phyloP scores from a whole-genome alignment of 2,329 filamentous ascomycete species.

The Geosmithia putterillii region DNA sequence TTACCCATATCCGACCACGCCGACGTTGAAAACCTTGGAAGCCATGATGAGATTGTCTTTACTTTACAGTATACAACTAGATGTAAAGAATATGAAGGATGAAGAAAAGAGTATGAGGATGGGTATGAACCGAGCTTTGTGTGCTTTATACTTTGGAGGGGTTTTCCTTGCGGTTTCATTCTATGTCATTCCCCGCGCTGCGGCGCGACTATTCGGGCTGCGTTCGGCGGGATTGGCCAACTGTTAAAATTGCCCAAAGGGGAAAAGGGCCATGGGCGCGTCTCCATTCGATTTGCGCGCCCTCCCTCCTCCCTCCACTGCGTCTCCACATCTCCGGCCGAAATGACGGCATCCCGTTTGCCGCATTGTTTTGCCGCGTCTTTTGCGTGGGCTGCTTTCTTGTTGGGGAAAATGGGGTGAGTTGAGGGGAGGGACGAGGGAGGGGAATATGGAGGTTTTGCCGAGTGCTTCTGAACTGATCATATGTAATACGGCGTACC shows the following conservation, averaged over 20 bases:
- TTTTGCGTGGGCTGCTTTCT: too few species aligned
- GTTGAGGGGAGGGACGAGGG: too few species aligned
- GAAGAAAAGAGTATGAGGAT: not conserved
- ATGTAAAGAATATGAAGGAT: not conserved
- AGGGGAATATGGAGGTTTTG: too few species aligned
- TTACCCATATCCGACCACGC: slow-evolving; percentile 39
- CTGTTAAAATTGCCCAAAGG: not conserved
- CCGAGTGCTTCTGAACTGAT: too few species aligned
- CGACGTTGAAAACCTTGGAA: slow-evolving; percentile 33
- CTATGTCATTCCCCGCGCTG: too few species aligned
- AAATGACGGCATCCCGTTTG: too few species aligned
- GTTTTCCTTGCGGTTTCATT: not conserved
- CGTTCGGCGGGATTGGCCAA: not conserved
- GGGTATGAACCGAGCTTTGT: not conserved
- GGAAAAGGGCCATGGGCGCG: too few species aligned
- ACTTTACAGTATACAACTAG: not conserved
- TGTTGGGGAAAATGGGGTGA: too few species aligned
- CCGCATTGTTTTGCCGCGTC: too few species aligned
- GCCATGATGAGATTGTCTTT: slow-evolving; percentile 11
- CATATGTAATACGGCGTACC: too few species aligned
- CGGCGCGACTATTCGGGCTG: not conserved
- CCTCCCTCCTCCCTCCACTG: too few species aligned
- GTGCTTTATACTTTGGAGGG: not conserved
- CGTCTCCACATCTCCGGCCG: too few species aligned
- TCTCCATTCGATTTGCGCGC: not conserved